A percentile compares a stretch with the other conserved stretches of the same genome.
Conservation (phyloP, 345 rosid genomes). For the Leavenworthia alabamica region DNA sequence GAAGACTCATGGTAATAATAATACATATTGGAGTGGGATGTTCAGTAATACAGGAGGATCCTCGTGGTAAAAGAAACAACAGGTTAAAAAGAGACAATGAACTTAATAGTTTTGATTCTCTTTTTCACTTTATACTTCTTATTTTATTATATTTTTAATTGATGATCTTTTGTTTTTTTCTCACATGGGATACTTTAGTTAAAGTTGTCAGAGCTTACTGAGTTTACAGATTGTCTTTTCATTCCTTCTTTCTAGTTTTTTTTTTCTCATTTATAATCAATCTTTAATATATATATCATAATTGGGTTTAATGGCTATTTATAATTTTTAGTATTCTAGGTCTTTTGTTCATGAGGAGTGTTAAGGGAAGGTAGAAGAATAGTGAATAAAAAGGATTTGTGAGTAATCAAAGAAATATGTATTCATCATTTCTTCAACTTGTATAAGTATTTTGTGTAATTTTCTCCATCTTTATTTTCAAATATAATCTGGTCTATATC, state of each 20-base stretch:
- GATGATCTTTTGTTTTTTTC: conserved; percentile 27
- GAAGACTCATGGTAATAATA: conserved; percentile 26
- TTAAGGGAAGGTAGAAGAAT: conserved; percentile 31
- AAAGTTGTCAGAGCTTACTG: conserved; percentile 33
- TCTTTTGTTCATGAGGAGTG: conserved; percentile 8
- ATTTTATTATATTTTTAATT: conserved; percentile 18
- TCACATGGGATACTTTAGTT: conserved; percentile 38
- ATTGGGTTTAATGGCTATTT: conserved; percentile 7
- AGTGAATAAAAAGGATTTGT: conserved; percentile 29
- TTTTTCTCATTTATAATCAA: not conserved
- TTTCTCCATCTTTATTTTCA: not conserved
- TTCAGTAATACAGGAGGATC: conserved; percentile 34
- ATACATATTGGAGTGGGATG: conserved; percentile 31
- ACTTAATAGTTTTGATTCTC: not conserved
- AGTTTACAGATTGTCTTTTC: conserved; percentile 27
- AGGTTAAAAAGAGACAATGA: conserved; percentile 17
- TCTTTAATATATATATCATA: conserved; percentile 2
- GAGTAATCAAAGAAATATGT: conserved; percentile 22
- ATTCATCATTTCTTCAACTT: conserved; percentile 33
- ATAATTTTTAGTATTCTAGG: conserved; percentile 1
- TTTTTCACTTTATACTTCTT: conserved; percentile 11
- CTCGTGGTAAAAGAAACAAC: conserved; percentile 24
- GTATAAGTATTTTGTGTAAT: conserved; percentile 15
- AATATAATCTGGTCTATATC: too few relatives aligned
- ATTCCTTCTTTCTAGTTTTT: not conserved